phyloP scores from a whole-genome alignment of 2,329 filamentous ascomycete species.

The Beauveria sp. region DNA sequence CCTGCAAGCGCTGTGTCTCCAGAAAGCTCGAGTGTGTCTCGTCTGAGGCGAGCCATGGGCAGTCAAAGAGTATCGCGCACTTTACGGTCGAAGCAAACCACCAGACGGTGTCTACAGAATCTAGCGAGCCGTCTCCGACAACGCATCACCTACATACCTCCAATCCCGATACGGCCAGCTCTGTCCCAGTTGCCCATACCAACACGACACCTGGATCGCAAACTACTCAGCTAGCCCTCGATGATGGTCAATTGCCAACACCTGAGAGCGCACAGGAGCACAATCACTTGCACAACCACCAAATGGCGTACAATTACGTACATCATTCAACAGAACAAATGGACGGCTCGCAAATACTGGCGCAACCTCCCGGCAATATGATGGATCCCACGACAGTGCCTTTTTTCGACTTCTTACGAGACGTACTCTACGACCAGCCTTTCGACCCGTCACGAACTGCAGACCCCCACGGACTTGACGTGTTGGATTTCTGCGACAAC shows the following conservation, averaged over 20 bases:
- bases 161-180: constrained; percentile 14
- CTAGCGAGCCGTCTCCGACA: constrained; percentile 10
- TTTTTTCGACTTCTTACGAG: constrained; percentile 43
- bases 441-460: constrained; percentile 27
- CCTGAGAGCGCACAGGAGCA: constrained; percentile 21
- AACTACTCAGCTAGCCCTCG: constrained; percentile 21
- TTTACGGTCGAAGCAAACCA: constrained; percentile 27
- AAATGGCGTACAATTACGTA: background rate
- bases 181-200: constrained; percentile 12
- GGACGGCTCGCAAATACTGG: constrained; percentile 11
- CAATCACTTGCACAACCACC: constrained; percentile 12
- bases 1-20: constrained; percentile 42
- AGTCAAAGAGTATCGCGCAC: constrained; percentile 36
- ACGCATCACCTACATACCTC: background rate
- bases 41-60: constrained; percentile 29
- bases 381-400: constrained; percentile 29
- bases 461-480: constrained; percentile 34
- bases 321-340: background rate
- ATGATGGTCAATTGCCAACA: constrained; percentile 27
- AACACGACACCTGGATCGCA: constrained; percentile 21
- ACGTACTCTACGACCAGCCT: constrained; percentile 41
- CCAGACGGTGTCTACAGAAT: background rate
- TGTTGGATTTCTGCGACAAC: constrained; percentile 44
- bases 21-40: constrained; percentile 38
- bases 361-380: constrained; percentile 11